Evolutionary conservation across 2,329 filamentous ascomycete genomes (phyloP), one percentile per base, ranked within the genome.

Genomic region (Westerdykella sp.): DNA sequence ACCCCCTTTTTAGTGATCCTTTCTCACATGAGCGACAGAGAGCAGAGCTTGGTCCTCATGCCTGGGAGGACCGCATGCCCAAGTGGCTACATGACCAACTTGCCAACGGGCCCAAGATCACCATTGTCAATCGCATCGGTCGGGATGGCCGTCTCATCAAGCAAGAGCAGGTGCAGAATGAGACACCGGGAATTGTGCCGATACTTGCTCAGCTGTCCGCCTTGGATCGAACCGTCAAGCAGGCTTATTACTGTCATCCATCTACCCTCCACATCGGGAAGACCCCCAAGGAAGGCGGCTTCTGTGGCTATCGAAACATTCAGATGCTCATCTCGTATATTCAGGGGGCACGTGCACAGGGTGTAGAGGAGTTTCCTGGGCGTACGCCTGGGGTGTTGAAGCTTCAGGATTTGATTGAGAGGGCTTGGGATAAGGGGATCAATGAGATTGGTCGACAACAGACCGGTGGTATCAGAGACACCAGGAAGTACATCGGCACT

Each of bases 221-320:
- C 34, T 74, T 84, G 43, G 87, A 85, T 55, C 60, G 68, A 6
- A 70, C 71, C 4, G 85, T 87, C 1, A 72, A 78, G 41, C 79
- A 79, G 50, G 86, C 87, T 5, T 95, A 89, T 56, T 72, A 95
- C 28, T 96, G 90, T 63, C 81, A 89, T 56, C 77, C 84, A 1
- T 73, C 75, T 38, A 84, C 88, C 0, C 75, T 81, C 39, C 90
- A 96, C 58, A 76, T 97, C 21, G 87, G 85, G 40, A 95, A 95
- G 58, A 74, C 62, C 0, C 61, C 94, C 41, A 78, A 76, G n/a
- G 90, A 95, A 69, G 89, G 89, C 16, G 86, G 88, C 5, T 97
- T 97, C 63, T 97, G 91, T 62, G 91, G 91, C 3, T 97, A 96
- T 63, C 79, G 91, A 34, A 97, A 95, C 59, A 94, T 95, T 25